These are phyloP conservation scores for Teunomyces gatunensis DNA, from an alignment of 805 yeast genomes.

Conservation along the genomic window DNA sequence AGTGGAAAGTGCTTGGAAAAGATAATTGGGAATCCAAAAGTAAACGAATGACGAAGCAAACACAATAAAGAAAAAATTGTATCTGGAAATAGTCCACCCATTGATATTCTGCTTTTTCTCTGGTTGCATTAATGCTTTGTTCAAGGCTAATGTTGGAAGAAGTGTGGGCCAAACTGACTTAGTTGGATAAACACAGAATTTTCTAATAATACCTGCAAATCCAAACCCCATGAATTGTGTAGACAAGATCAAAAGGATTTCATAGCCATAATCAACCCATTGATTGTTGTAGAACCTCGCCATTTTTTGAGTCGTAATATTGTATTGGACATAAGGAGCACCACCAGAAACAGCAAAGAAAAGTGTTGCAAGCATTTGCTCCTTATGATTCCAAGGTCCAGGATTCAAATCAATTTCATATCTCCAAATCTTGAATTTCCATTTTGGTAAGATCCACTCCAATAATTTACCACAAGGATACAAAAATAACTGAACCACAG, in stretches of 20 bases:
- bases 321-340: conserved; percentile 19
- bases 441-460: conserved; percentile 35
- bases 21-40: conserved; percentile 44
- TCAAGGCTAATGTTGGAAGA: conserved; percentile 29
- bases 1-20: conserved; percentile 39
- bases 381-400: conserved; percentile 64
- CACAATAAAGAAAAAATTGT: conserved; percentile 15
- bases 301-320: conserved; percentile 21
- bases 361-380: conserved; percentile 61
- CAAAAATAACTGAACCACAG: conserved; percentile 46
- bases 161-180: conserved; percentile 52
- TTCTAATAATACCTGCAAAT: conserved; percentile 16
- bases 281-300: conserved; percentile 23
- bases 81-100: conserved; percentile 31
- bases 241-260: conserved; percentile 11
- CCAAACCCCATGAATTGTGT: conserved; percentile 18
- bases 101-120: conserved; percentile 26
- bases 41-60: conserved; percentile 20
- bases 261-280: conserved; percentile 20
- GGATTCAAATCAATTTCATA: conserved; percentile 41
- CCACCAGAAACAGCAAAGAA: conserved; percentile 34
- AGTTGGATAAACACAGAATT: conserved; percentile 46
- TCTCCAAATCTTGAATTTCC: conserved; percentile 12
- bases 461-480: conserved; percentile 44
- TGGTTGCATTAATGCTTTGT: conserved; percentile 21